Conservation (phyloP, 257 asterid species). For the Ligustrum vulgare region DNA sequence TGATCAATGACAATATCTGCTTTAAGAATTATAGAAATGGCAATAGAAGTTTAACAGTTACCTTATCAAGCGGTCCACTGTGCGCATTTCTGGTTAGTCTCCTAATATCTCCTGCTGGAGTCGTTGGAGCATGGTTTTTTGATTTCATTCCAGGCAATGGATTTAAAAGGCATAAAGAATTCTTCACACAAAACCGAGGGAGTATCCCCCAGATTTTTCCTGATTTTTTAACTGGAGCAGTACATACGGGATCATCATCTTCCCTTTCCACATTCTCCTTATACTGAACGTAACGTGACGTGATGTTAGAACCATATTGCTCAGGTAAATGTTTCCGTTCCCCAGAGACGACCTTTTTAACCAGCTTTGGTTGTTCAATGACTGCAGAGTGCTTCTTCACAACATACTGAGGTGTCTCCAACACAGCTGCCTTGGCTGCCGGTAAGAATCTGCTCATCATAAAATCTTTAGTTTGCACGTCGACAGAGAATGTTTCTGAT, state of each 20-base stretch:
- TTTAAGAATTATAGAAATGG: background rate
- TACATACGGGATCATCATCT: conserved; percentile 37
- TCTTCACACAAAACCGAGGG: conserved; percentile 82
- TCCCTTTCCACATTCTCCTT: conserved; percentile 54
- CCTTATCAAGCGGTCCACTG: conserved; percentile 96
- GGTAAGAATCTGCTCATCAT: conserved; percentile 91
- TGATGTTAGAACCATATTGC: conserved; percentile 33
- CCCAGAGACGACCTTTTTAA: conserved; percentile 49
- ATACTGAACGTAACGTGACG: conserved; percentile 37
- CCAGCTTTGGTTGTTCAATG: conserved; percentile 45
- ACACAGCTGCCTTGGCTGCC: conserved; percentile 82
- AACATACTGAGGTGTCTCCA: conserved; percentile 65
- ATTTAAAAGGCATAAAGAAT: conserved; percentile 64
- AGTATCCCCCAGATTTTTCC: conserved; percentile 79
- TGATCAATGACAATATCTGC: background rate
- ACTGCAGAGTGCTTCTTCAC: conserved; percentile 49
- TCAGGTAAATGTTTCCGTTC: conserved; percentile 56
- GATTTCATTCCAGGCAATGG: conserved; percentile 67
- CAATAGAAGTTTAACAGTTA: conserved; percentile 16
- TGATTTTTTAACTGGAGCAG: conserved; percentile 46
- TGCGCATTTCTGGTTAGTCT: conserved; percentile 66
- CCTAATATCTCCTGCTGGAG: conserved; percentile 43
- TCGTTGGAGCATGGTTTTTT: conserved; percentile 49
- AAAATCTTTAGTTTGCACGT: conserved; percentile 66
- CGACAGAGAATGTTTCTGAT: conserved; percentile 55